Evolutionary conservation across 2,329 filamentous ascomycete species (phyloP), one percentile per base, ranked within the genome.

Genomic region (Aphanoascus verrucosus): DNA sequence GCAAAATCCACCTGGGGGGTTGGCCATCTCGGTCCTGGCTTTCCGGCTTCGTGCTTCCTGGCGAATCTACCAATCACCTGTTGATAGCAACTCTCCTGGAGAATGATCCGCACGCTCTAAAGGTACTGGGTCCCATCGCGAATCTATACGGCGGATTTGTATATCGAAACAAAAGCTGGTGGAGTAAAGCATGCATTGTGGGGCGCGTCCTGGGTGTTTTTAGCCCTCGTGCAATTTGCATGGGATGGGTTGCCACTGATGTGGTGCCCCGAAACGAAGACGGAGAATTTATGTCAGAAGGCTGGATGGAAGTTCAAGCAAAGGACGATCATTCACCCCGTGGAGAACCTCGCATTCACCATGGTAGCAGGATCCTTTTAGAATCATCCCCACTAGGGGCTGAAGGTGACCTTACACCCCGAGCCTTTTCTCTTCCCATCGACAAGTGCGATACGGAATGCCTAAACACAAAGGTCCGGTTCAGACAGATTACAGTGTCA

Each of bases 21-120:
- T 81, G 77, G 77, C 68, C 80, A 2, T 78, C 75, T 49, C 72
- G 77, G 28, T 75, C 74, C 6, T 81, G 75, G 68, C 67, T 81
- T 0, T 75, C 76, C 1, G 78, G 77, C 0, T 65, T 81, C 19
- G 68, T 80, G 1, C 62, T 80, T 37, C 78, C 79, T 0, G 78
- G 78, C 3, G 74, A 78, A 58, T 62, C 71, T 3, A 74, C 77
- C 17, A 73, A 70, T 38, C 74, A 80, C 54, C 69, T 80, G 23
- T 67, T 82, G n/a, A 77, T 82, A 34, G 74, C 73, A 1, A 77
- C 77, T 0, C 56, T 81, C 5, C 64, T 81, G 2, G 78, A 81
- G 55, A 81, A 80, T 57, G 75, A 78, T 53, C 67, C 69, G 11
- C 58, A 69, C 2, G 77, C 77, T 0, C 69, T 80, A 6, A 61